Conservation (phyloP, 2,329 filamentous ascomycete genomes). For the Elsinoe necatrix region DNA sequence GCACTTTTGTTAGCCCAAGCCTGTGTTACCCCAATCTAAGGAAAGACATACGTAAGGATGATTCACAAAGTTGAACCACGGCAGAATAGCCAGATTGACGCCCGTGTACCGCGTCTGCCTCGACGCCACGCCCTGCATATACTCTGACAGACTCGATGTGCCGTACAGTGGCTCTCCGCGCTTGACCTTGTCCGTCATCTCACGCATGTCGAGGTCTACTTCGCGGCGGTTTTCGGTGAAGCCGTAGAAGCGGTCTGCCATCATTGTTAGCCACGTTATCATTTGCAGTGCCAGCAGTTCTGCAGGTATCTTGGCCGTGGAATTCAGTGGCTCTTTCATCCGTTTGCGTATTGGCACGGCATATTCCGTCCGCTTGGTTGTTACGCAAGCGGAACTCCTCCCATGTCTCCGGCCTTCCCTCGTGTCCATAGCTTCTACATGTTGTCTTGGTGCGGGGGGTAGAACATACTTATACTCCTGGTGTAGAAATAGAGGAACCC, state of each 20-base stretch:
- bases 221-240: conserved; percentile 88
- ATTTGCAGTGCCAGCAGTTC: no score
- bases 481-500: conserved; percentile 83
- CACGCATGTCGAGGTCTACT: conserved; percentile 90
- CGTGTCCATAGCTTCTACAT: no score
- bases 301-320: no score
- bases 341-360: no score
- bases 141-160: conserved; percentile 64
- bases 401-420: no score
- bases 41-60: conserved; percentile 54
- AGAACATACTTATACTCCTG: conserved; percentile 65
- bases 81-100: conserved; percentile 72
- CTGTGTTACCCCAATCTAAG: no score
- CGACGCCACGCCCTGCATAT: conserved; percentile 88
- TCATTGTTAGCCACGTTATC: background rate
- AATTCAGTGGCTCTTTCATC: no score
- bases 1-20: conserved; percentile 20
- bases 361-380: no score
- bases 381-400: no score
- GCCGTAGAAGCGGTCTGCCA: conserved; percentile 85
- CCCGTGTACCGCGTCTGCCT: conserved; percentile 88
- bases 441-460: background rate
- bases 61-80: conserved; percentile 99
- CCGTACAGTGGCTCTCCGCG: conserved; percentile 84
- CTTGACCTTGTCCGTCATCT: conserved; percentile 98